Evolutionary conservation across 2,329 filamentous ascomycete species (phyloP).

Genomic region (Macroventuria anomochaeta): DNA sequence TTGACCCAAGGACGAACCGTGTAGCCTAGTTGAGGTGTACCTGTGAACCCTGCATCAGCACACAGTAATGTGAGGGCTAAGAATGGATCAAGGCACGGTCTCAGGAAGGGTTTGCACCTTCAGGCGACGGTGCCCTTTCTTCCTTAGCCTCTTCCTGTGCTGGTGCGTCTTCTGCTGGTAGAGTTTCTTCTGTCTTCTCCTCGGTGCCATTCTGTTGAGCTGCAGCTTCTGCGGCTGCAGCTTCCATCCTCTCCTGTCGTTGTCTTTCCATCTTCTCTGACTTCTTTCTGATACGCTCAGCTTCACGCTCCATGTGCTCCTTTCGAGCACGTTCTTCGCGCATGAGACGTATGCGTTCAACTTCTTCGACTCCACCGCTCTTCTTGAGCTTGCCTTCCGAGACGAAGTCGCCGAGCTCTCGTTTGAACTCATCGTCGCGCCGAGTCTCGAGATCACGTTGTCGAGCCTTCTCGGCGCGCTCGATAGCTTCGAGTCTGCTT

Average conservation of each 20-base stretch:
- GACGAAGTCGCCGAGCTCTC: constrained; percentile 85
- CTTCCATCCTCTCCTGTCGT: constrained; percentile 41
- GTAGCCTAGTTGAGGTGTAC: constrained; percentile 26
- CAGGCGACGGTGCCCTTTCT: constrained; percentile 34
- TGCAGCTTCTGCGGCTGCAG: constrained; percentile 28
- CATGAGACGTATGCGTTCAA: constrained; percentile 79
- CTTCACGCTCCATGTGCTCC: constrained; percentile 69
- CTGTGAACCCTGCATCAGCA: constrained; percentile 37
- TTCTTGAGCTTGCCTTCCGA: constrained; percentile 93
- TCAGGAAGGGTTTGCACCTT: constrained; percentile 46
- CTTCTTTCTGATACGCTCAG: constrained; percentile 53
- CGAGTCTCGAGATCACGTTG: constrained; percentile 86
- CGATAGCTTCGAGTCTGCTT: constrained; percentile 89
- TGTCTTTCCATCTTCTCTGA: constrained; percentile 54
- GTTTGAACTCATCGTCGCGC: constrained; percentile 76
- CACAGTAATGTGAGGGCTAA: constrained; percentile 13
- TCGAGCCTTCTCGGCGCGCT: constrained; percentile 90
- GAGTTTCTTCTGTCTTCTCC: constrained; percentile 33
- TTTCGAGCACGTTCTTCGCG: constrained; percentile 87
- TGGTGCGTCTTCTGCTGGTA: constrained; percentile 23
- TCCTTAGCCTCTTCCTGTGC: constrained; percentile 39
- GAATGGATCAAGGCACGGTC: constrained; percentile 21
- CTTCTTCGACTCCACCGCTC: constrained; percentile 92
- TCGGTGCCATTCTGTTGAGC: constrained; percentile 27
- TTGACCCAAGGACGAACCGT: constrained; percentile 41